Base-by-base conservation (phyloP, 345 rosid genomes). In the Pelargonium nanum region DNA sequence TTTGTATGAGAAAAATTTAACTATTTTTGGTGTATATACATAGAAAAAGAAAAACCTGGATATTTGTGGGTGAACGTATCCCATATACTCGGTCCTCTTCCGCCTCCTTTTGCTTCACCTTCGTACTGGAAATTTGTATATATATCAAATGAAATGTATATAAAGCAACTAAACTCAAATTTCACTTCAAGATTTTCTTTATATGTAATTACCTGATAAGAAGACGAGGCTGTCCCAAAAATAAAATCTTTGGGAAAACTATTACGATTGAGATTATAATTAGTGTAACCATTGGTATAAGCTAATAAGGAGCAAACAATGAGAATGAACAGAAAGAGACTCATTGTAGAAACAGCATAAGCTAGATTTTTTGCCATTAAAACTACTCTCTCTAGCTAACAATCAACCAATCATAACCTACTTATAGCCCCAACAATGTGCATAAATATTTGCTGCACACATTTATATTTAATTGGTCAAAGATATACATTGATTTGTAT, bases 31-130 rank as follows among this genome's bases (percentile, higher is more conserved):
- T 40, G 48, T 40, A 40, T 40, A 40, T 40, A 40, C 15, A 40
- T 40, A 40, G 1, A 50, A 0, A 16, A 4, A 24, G 22, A 45
- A 12, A 26, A n/a, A 68, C 66, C 62, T 48, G 72, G 66, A 34
- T 9, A 20, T 0, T 28, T 22, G 16, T 56, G 40, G 1, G 71
- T 56, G 48, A 55, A 68, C n/a, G 24, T 58, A 23, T 58, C 50
- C 61, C 61, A 58, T 17, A 30, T 20, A 23, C 48, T 58, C 9
- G 61, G 52, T 34, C 25, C 61, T 58, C 25, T 58, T 6, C 52
- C 52, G 15, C 51, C 66, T 13, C 34, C 48, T 40, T 40, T 17
- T 40, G 48, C 48, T 40, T 40, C 48, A 6, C 48, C 48, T 12
- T 40, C 48, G 15, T 40, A 40, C 48, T 40, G 48, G 15, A 40